Conservation (phyloP, 1,284 basidiomycete species). For the Xerocomus amazonicus region DNA sequence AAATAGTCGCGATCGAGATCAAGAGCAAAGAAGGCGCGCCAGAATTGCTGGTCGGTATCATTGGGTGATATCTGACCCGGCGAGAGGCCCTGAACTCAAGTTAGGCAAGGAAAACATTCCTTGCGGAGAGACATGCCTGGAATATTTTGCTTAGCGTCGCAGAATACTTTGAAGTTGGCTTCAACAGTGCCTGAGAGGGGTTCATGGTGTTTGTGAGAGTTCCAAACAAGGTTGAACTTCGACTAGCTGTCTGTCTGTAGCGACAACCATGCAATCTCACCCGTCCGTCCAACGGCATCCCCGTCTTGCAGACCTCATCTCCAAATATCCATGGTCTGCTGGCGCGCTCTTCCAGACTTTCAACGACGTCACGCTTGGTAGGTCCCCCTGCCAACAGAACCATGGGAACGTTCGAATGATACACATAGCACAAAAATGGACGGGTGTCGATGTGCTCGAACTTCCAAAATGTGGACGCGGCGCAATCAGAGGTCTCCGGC, state of each 20-base stretch:
- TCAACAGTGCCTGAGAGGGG: constrained; percentile 4
- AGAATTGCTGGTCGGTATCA: constrained; percentile 41
- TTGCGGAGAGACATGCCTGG: constrained; percentile 18
- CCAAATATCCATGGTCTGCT: constrained; percentile 51
- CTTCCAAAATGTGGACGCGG: constrained; percentile 52
- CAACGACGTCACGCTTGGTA: constrained; percentile 57
- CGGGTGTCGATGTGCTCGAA: constrained; percentile 57
- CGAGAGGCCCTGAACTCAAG: constrained; percentile 35
- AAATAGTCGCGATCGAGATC: constrained; percentile 49
- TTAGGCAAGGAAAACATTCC: not conserved
- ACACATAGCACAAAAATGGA: constrained; percentile 67
- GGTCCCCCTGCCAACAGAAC: not conserved
- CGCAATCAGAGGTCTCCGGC: constrained; percentile 57
- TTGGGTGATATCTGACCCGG: constrained; percentile 39
- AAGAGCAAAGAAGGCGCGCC: constrained; percentile 46
- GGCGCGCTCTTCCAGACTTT: constrained; percentile 57
- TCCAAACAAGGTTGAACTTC: too few species aligned
- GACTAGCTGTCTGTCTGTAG: not conserved
- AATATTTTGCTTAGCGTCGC: constrained; percentile 25
- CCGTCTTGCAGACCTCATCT: constrained; percentile 33
- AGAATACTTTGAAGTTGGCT: constrained; percentile 22
- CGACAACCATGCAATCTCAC: constrained; percentile 21
- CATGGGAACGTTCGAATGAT: not conserved
- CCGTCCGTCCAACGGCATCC: constrained; percentile 22
- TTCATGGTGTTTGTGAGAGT: constrained; percentile 12